Conservation (phyloP, 345 rosid genomes). For the Syzygium aromaticum region DNA sequence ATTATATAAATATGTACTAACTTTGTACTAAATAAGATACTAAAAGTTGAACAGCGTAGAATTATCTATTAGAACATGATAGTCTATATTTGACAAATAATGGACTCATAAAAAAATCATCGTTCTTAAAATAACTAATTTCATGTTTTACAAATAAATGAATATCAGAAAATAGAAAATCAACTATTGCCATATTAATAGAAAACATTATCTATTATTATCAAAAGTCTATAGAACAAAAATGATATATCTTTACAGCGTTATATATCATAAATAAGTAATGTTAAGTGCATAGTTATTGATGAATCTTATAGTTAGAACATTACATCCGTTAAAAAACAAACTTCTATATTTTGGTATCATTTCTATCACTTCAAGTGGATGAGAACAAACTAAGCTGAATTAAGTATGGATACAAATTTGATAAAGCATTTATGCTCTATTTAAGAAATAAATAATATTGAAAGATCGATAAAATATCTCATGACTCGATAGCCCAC, state of each 20-base stretch:
- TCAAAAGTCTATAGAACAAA: background rate
- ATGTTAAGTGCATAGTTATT: background rate
- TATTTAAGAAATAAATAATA: fast-evolving
- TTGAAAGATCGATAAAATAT: background rate
- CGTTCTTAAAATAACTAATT: background rate
- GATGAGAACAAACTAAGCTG: background rate
- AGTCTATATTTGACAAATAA: too few species aligned
- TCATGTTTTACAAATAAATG: too few species aligned
- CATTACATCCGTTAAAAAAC: background rate
- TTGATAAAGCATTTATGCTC: background rate
- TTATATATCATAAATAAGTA: background rate
- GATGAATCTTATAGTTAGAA: background rate
- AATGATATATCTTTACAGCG: background rate
- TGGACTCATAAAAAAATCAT: too few species aligned
- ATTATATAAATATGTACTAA: too few species aligned
- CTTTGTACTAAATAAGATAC: too few species aligned
- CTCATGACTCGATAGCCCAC: background rate
- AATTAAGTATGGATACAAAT: background rate
- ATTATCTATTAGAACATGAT: too few species aligned
- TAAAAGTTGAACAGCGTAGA: too few species aligned
- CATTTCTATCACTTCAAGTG: background rate
- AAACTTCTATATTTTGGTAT: background rate
- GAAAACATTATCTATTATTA: too few species aligned
- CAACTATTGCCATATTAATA: background rate
- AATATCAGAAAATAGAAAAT: too few species aligned